Evolutionary conservation across 257 asterid genomes (phyloP).

Genomic region (Coffea eugenioides): DNA sequence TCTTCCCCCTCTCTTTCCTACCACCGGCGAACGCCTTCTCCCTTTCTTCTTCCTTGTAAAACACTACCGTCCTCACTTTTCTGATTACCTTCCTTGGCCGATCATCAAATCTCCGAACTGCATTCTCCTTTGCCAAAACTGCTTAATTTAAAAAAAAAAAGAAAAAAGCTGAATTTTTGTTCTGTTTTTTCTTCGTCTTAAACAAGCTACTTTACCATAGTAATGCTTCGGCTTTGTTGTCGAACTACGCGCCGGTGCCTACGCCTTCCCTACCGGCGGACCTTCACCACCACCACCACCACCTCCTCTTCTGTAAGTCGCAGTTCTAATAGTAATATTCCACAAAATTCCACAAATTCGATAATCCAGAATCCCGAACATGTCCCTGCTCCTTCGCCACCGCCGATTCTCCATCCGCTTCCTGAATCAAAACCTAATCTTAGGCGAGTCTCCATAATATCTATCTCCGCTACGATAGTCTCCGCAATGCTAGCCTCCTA

Average conservation of each 20-base stretch:
- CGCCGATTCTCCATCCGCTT: conserved; percentile 21
- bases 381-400: conserved; percentile 25
- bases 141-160: neutral
- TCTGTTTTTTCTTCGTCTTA: neutral
- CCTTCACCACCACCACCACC: neutral
- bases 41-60: conserved; percentile 11
- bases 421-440: conserved; percentile 20
- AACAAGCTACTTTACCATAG: neutral
- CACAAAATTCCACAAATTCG: conserved; percentile 18
- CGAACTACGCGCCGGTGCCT: conserved; percentile 32
- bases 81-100: neutral
- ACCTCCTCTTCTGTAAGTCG: conserved; percentile 4
- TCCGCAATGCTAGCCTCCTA: conserved; percentile 44
- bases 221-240: conserved; percentile 40
- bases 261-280: conserved; percentile 29
- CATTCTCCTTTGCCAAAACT: neutral
- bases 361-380: conserved; percentile 25
- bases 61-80: neutral
- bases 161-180: neutral
- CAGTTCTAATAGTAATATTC: neutral
- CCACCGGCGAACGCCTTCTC: neutral
- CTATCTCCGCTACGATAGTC: conserved; percentile 43
- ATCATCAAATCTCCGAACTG: neutral
- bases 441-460: conserved; percentile 33
- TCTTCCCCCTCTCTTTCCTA: neutral